These are phyloP conservation scores for Vinca minor DNA, from an alignment of 257 asterid species.

Conservation along the genomic window DNA sequence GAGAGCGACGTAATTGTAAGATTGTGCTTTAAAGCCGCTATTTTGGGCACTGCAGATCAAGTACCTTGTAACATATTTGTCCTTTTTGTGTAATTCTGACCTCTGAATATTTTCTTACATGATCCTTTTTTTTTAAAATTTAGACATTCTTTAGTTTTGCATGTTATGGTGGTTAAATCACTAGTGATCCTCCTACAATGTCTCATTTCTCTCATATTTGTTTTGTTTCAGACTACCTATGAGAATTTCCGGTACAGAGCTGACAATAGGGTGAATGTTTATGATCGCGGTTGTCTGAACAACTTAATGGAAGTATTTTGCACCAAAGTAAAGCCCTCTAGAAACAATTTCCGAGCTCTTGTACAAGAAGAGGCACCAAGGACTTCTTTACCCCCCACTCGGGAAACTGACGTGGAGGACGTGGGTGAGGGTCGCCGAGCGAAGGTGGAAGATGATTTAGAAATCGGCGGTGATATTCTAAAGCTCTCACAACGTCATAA, in stretches of 20 bases:
- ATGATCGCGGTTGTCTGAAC: conserved; percentile 74
- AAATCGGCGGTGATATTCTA: conserved; percentile 84
- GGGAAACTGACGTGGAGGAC: conserved; percentile 49
- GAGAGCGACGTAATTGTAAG: background rate
- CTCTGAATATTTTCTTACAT: background rate
- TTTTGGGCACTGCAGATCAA: background rate
- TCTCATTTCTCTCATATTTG: conserved; percentile 11
- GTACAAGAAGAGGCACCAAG: conserved; percentile 74
- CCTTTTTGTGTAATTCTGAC: background rate
- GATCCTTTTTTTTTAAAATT: background rate
- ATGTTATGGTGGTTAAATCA: conserved; percentile 1
- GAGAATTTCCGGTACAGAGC: conserved; percentile 93
- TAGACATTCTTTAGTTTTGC: background rate
- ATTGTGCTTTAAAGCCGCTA: too few species aligned
- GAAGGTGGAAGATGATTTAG: conserved; percentile 87
- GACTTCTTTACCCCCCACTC: conserved; percentile 40
- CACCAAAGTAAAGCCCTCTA: conserved; percentile 76
- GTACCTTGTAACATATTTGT: background rate
- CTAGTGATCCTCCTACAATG: conserved; percentile 2
- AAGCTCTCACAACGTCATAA: conserved; percentile 92
- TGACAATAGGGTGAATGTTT: conserved; percentile 71
- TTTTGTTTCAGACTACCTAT: conserved; percentile 77
- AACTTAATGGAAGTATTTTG: conserved; percentile 86
- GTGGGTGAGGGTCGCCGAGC: conserved; percentile 48
- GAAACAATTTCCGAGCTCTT: conserved; percentile 67